Evolutionary conservation across 1,284 basidiomycete species (phyloP).

Genomic region (Anthracocystis panici-leucophaei): DNA sequence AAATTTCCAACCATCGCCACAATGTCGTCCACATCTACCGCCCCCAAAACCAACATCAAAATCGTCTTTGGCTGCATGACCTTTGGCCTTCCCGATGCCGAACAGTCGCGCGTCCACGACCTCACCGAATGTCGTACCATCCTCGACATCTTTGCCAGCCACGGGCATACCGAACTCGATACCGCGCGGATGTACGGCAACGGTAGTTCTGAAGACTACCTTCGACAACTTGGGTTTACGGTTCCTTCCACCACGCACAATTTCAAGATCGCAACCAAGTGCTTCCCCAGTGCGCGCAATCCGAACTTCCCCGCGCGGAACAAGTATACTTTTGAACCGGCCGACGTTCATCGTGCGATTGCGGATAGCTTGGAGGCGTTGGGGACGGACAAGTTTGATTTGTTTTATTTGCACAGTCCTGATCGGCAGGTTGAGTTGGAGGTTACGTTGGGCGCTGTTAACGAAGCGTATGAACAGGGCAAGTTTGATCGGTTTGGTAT

Average conservation of each 20-base stretch:
- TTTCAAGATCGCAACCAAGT: slow-evolving; percentile 60
- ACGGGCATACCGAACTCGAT: slow-evolving; percentile 75
- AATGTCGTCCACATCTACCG: slow-evolving; percentile 18
- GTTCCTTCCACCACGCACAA: slow-evolving; percentile 16
- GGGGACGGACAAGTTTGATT: slow-evolving; percentile 71
- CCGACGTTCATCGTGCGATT: slow-evolving; percentile 66
- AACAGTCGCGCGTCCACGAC: slow-evolving; percentile 74
- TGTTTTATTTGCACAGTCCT: slow-evolving; percentile 75
- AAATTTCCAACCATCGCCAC: background rate
- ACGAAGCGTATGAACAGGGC: slow-evolving; percentile 74
- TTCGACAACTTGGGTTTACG: slow-evolving; percentile 39
- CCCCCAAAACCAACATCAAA: slow-evolving; percentile 72
- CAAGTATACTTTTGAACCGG: slow-evolving; percentile 67
- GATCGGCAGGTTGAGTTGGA: slow-evolving; percentile 73
- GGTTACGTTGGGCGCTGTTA: slow-evolving; percentile 72
- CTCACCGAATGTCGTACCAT: slow-evolving; percentile 74
- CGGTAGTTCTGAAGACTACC: slow-evolving; percentile 50
- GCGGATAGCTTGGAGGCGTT: slow-evolving; percentile 68
- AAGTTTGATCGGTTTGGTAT: slow-evolving; percentile 73
- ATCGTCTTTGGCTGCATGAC: slow-evolving; percentile 73
- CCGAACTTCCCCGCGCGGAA: slow-evolving; percentile 24
- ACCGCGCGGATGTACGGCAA: slow-evolving; percentile 73
- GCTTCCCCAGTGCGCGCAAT: slow-evolving; percentile 68
- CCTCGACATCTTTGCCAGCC: slow-evolving; percentile 75
- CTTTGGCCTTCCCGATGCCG: slow-evolving; percentile 70